Evolutionary conservation across 305 asterid genomes (phyloP), one percentile per base, ranked within the genome.

Genomic region (Fraxinus sp.): DNA sequence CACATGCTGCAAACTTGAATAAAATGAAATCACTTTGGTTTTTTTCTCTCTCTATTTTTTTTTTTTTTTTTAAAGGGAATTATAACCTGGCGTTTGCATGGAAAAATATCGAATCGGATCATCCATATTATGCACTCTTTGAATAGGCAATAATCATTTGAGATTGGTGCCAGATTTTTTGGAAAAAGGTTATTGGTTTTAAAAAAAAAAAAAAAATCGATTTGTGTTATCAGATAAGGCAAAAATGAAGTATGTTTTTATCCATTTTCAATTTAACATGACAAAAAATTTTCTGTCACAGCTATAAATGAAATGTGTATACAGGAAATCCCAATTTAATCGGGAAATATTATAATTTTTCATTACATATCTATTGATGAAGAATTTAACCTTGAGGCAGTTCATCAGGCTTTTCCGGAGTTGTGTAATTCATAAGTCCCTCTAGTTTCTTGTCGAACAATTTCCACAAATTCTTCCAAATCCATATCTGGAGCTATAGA

Each of bases 401-500:
- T 62, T 52, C 64, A 55, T 64, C 73, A 24, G 16, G n/a, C 1
- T 66, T 64, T 66, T 26, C 3, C 7, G 0, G 18, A 3, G 36
- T 66, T 24, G 36, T 66, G 72, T 77, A 16, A 55, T n/a, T 52
- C 76, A 72, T 73, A 43, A 73, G 32, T 39, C 24, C 28, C 22
- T 8, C 49, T 77, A 62, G 77, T 79, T 80, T 79, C 35, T 37
- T 41, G 78, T 13, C 1, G 30, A 57, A 83, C 75, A n/a, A 73
- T 57, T 9, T 74, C n/a, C 46, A 59, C 73, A 28, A 75, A 73
- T 70, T 79, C 80, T 64, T 83, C 83, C 80, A 83, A 57, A 59
- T 83, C 86, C 86, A 72, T 8, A 57, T 74, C 80, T 0, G 83
- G 86, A 18, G 80, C 86, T 83, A 83, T 83, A 43, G 86, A 55